These are phyloP conservation scores for Biscogniauxia sp. DNA, from an alignment of 2,329 filamentous ascomycete genomes.

Conservation along the genomic window DNA sequence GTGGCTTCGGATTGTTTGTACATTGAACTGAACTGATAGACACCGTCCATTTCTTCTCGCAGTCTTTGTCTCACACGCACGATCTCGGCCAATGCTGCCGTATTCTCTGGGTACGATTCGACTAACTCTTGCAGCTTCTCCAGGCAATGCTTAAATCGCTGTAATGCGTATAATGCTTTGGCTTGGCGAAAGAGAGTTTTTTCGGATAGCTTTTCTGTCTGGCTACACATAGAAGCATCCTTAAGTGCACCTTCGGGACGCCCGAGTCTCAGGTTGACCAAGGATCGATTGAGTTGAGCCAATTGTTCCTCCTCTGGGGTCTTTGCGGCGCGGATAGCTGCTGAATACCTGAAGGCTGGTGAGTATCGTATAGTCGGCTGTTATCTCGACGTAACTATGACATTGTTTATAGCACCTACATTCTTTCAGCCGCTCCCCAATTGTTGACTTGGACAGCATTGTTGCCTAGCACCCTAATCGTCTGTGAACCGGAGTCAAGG, in stretches of 20 bases:
- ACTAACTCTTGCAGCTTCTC: constrained; percentile 34
- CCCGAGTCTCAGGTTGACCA: constrained; percentile 32
- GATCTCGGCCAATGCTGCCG: constrained; percentile 29
- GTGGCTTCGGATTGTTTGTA: constrained; percentile 35
- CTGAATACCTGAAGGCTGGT: constrained; percentile 34
- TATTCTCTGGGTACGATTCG: constrained; percentile 35
- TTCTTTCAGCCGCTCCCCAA: constrained; percentile 30
- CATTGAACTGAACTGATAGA: constrained; percentile 39
- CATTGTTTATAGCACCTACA: constrained; percentile 27
- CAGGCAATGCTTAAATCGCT: constrained; percentile 36
- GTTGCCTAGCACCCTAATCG: constrained; percentile 35
- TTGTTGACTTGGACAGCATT: constrained; percentile 21
- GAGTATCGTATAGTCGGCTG: not conserved
- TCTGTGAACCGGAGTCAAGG: constrained; percentile 13
- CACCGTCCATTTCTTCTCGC: constrained; percentile 38
- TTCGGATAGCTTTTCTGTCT: constrained; percentile 30
- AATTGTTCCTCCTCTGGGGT: constrained; percentile 36
- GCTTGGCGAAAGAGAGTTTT: constrained; percentile 45
- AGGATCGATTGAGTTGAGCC: constrained; percentile 37
- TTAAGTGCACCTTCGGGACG: constrained; percentile 30
- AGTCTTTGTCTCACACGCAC: constrained; percentile 32
- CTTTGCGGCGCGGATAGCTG: constrained; percentile 32
- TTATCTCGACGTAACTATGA: not conserved
- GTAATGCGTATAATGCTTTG: constrained; percentile 43
- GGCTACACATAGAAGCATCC: constrained; percentile 24